Evolutionary conservation across 2,329 filamentous ascomycete genomes (phyloP), one percentile per base, ranked within the genome.

Genomic region (Venturia effusa): DNA sequence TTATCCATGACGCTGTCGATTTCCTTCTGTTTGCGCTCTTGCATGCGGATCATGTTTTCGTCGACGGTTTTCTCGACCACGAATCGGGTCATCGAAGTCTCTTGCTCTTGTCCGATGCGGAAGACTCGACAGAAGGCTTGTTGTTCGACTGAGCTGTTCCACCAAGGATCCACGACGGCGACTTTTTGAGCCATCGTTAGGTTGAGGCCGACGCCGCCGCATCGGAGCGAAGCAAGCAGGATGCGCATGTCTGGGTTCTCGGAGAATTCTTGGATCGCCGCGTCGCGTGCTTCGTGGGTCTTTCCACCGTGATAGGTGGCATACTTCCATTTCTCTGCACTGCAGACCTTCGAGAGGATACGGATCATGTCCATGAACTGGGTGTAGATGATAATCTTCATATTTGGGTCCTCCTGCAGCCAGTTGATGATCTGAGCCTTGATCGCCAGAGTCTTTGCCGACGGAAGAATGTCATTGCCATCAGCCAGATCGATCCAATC

Each of bases 91-190:
- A 88, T 80, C 13, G 83, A 75, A 0, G 86, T 86, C 40, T 83
- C 75, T 51, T 86, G 82, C 0, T 70, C 66, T 67, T 93, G 89
- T 0, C 87, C 87, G 2, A 86, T 84, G 5, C 88, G 80, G 68
- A 82, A 83, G 0, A 90, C 82, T 0, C 88, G 81, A 1, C 79
- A 81, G 69, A 83, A 84, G 0, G 83, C 86, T 68, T 90, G 88
- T n/a, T 84, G 75, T 67, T 90, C 86, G 0, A 78, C 72, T 0
- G 80, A 76, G 1, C 73, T 72, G 64, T 90, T 89, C 84, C 84
- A 90, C 79, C 78, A 80, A 0, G 77, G 76, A 64, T 81, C 79
- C 22, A 83, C 70, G 17, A 76, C 73, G 48, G 83, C 79, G 60
- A 80, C 78, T 5, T 74, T 71, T 4, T 69, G 74, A 0, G 85